phyloP scores from a whole-genome alignment of 2,329 filamentous ascomycete genomes.

The Cercospora berteroae region DNA sequence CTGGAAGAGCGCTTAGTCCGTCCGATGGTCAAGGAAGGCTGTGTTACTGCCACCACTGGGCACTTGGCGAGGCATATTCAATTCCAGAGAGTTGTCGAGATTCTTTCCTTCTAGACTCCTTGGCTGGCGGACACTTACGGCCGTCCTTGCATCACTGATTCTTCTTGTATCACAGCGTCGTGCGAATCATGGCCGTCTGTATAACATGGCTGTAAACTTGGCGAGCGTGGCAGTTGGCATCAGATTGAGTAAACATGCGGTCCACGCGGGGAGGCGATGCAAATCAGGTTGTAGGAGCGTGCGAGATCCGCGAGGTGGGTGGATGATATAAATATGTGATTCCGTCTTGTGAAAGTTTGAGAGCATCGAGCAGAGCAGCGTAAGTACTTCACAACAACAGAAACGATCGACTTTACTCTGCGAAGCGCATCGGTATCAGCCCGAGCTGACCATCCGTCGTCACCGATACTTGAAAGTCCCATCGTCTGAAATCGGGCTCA shows the following conservation, averaged over 20 bases:
- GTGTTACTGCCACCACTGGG: not conserved
- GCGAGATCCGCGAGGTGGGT: not conserved
- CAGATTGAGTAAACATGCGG: not conserved
- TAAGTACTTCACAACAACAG: not conserved
- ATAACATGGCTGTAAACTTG: constrained; percentile 1
- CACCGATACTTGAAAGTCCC: not conserved
- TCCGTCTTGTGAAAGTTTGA: not conserved
- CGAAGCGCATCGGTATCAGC: not conserved
- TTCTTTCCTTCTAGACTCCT: not conserved
- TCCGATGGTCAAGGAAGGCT: not conserved
- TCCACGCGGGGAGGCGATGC: not conserved
- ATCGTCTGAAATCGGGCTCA: not conserved
- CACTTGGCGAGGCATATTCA: not conserved
- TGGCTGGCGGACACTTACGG: not conserved
- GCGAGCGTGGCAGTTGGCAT: not conserved
- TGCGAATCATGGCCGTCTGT: not conserved
- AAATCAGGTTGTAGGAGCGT: not conserved
- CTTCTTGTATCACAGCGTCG: not conserved
- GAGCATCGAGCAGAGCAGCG: not conserved
- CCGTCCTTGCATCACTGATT: not conserved
- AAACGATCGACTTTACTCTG: not conserved
- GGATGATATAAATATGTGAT: not conserved
- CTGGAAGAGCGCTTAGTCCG: not conserved
- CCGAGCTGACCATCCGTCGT: not conserved
- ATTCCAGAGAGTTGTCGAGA: not conserved